Evolutionary conservation across 768 basidiomycete species (phyloP), one percentile per base, ranked within the genome.

Genomic region (Rhodocollybia butyracea): DNA sequence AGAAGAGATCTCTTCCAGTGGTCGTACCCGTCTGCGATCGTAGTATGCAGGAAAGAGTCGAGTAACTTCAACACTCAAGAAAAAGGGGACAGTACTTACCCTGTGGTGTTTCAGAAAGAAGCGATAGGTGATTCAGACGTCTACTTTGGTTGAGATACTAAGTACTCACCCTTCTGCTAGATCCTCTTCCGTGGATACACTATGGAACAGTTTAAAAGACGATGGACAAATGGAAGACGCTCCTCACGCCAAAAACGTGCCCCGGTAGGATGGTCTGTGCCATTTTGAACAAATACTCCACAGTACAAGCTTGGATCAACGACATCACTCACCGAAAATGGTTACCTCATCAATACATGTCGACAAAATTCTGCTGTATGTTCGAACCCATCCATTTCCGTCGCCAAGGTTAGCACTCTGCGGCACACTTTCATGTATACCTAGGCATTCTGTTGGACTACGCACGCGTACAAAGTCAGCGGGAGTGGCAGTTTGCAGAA

Each of bases 401-500:
- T 95, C 93, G 0, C 92, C 92, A 2, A 94, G 74, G 63, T 91
- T 79, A 0, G 89, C 91, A 4, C 70, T 72, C 63, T 94, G 92
- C n/a, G 79, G 76, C 26, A 69, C 74, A 1, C 90, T 89, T 2
- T 79, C 64, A 61, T 86, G 84, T 47, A 90, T 82, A 0, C 89
- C 91, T 5, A 93, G 70, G 61, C 88, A 92, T 70, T 93, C 86
- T 13, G 60, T 60, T 30, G 76, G 72, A 47, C 65, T 63, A 51
- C 32, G 21, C 3, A 30, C n/a, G 41, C 26, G 5, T 47, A 27
- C 24, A 30, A 7, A 29, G 46, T 19, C 19, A 30, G 32, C 21
- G 26, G 31, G n/a, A 11, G 24, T n/a, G 10, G 2, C 26, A 6
- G 12, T 19, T 24, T 34, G n/a, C 11, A 19, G 24, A 29, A 21